phyloP scores from a whole-genome alignment of 768 basidiomycete genomes.

The Pluteus cervinus region DNA sequence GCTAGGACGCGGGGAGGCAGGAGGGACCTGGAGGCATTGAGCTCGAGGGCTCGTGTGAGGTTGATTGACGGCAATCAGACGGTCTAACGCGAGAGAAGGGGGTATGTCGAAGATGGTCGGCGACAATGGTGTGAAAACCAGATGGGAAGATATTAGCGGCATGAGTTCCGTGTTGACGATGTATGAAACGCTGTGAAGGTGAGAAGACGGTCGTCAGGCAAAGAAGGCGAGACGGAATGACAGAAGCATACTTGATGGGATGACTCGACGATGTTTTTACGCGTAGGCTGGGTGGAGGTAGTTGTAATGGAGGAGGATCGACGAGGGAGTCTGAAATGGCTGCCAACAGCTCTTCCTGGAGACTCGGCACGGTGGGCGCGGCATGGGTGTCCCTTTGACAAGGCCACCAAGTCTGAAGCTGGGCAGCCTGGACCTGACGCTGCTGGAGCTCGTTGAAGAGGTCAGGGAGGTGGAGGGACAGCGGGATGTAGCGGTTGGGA shows the following conservation, averaged over 20 bases:
- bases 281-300: slow-evolving; percentile 6
- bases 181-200: slow-evolving; percentile 33
- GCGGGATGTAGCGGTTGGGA: slow-evolving; percentile 52
- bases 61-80: slow-evolving; percentile 20
- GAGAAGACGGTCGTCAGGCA: slow-evolving; percentile 17
- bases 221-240: too few species aligned
- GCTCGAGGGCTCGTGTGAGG: slow-evolving; percentile 7
- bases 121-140: slow-evolving; percentile 23
- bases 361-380: not conserved
- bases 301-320: slow-evolving; percentile 5
- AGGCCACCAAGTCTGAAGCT: slow-evolving; percentile 45
- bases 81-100: slow-evolving; percentile 36
- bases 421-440: slow-evolving; percentile 38
- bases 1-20: slow-evolving; percentile 10
- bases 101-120: slow-evolving; percentile 44
- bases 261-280: slow-evolving; percentile 75
- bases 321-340: slow-evolving; percentile 45
- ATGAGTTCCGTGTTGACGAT: slow-evolving; percentile 49
- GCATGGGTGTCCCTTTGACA: slow-evolving; percentile 16
- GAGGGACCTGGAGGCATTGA: slow-evolving; percentile 4
- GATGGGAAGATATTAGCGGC: slow-evolving; percentile 44
- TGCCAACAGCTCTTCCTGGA: slow-evolving; percentile 39
- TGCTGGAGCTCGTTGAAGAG: slow-evolving; percentile 46
- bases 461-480: slow-evolving; percentile 58
- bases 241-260: slow-evolving; percentile 69